phyloP scores from a whole-genome alignment of 129 eudicot species.

The Escallonia rubra region DNA sequence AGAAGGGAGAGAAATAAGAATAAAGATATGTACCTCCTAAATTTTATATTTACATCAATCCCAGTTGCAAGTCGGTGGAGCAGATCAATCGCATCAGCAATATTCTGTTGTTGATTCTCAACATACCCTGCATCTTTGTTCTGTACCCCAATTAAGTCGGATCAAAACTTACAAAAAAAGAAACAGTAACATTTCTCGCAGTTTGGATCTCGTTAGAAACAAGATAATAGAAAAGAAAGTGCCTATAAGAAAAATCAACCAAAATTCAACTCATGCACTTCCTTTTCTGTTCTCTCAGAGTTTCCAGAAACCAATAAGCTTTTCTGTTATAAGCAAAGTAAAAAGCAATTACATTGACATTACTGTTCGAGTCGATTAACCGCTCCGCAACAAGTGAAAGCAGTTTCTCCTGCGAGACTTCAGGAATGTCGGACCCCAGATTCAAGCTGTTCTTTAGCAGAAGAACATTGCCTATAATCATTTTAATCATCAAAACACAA shows the following conservation, averaged over 20 bases:
- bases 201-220: conserved; percentile 1
- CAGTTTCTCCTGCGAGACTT: conserved; percentile 85
- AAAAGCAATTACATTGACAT: conserved; percentile 42
- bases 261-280: conserved; percentile 1
- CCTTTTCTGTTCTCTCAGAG: not conserved
- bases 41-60: conserved; percentile 87
- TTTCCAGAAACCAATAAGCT: conserved; percentile 5
- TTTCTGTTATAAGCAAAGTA: conserved; percentile 5
- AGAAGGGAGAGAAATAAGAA: conserved; percentile 1
- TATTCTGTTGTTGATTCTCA: conserved; percentile 83
- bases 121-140: conserved; percentile 76
- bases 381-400: conserved; percentile 83
- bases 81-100: conserved; percentile 83
- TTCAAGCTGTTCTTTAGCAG: conserved; percentile 68
- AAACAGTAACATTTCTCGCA: not conserved
- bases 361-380: conserved; percentile 76
- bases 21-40: conserved; percentile 45
- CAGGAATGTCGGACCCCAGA: conserved; percentile 60
- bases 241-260: not conserved
- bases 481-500: too few species aligned
- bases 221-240: not conserved
- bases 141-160: conserved; percentile 41
- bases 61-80: conserved; percentile 91
- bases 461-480: conserved; percentile 67
- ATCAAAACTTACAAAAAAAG: conserved; percentile 10